Base-by-base conservation (phyloP, 2,329 filamentous ascomycete species). In the Fusarium sp. region DNA sequence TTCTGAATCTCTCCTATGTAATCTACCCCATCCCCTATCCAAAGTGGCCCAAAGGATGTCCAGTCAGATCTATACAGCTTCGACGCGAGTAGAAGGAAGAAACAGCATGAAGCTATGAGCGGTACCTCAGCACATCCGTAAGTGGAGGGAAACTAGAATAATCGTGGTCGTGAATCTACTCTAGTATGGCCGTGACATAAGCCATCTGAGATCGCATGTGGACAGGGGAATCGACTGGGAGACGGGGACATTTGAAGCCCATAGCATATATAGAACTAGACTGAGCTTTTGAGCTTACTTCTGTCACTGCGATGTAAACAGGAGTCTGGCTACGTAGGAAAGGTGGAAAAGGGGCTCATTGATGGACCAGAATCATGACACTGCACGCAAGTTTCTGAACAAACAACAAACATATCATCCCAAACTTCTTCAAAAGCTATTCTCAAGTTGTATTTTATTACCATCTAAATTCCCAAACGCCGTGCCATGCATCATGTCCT, bases 1-100 rank as follows among this genome's bases (percentile, higher is more conserved):
- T 86, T 84, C 5, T 85, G 11, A 75, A 87, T 11, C 85, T 85
- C 1, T 84, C 84, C 59, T 86, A 86, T 63, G 84, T 86, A 11
- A 79, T 87, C 6, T 85, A 87, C 76, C 86, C 10, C 85, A 87
- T 65, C 82, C 82, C 69, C 82, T 83, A 5, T 72, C 75, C 17
- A 78, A 82, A 4, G 78, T 81, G 59, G 76, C 80, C 52, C 76
- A 11, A 25, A 45, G 12, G n/a, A 57, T 15, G 70, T 62, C 5
- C 38, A 20, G n/a, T 12, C 6, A 43, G 6, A 20, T 3, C n/a
- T 43, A 14, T 20, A 12, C n/a, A 4, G 38, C 9, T 6, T 43
- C 10, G n/a, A 43, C 5, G 20, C 11, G n/a, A n/a, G 5, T 20
- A 43, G 20, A 40, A 43, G 38, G 38, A 20, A 12, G n/a, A 15